Evolutionary conservation across 768 basidiomycete species (phyloP), one percentile per base, ranked within the genome.

Genomic region (Leccinum rimulosum): DNA sequence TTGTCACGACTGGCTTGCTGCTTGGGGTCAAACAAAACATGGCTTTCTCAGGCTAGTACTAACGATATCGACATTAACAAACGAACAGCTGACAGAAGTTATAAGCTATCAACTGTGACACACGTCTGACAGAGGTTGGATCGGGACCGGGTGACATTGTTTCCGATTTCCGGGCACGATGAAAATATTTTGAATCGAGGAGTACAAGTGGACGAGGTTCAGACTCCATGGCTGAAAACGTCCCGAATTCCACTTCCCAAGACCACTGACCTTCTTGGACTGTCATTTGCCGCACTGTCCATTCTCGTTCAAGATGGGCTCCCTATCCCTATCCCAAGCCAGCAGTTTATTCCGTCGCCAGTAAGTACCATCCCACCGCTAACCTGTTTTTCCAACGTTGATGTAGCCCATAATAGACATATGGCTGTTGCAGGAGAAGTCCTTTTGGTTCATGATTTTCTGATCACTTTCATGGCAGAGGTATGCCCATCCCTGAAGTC

Each of bases 381-480:
- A 40, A 17, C 4, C 25, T 48, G 6, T 19, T 8, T 28, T 31
- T 6, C 28, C 12, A 12, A 35, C n/a, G 7, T 30, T 40, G 27
- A 56, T 15, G 33, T 35, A 35, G 12, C 12, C 33, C 1, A 35
- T 35, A 0, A 10, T 9, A 56, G 55, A 38, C 10, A 25, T n/a
- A 0, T 57, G 15, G 8, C 43, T 6, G 17, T 56, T 22, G 47
- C 54, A 22, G 61, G 65, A 22, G 17, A 63, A 25, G 31, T 54
- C 4, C 14, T 64, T 1, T 31, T 58, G 6, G 14, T 19, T 8
- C 22, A 60, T 38, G 55, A 67, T 27, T 58, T 62, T 47, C 1
- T 61, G 33, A 45, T 67, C 6, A 67, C 66, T 6, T 27, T 67
- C 2, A 3, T 7, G 9, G 35, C 56, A n/a, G 66, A 67, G 31